Evolutionary conservation across 192 early-diverging fungal genomes (phyloP).

Genomic region (Backusella luteola): DNA sequence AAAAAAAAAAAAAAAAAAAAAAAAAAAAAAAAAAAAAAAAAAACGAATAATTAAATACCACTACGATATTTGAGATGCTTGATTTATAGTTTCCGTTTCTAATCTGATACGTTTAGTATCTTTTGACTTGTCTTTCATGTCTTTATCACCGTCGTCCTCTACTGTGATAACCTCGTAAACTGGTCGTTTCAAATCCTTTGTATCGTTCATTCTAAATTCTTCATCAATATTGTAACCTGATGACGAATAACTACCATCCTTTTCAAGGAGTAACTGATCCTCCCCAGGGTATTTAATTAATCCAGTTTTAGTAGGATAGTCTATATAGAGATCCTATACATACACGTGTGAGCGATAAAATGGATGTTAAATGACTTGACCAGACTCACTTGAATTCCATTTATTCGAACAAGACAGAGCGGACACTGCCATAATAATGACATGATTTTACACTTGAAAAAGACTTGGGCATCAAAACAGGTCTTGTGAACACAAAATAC

Average conservation of each 20-base stretch:
- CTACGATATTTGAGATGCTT: neutral
- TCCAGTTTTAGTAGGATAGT: constrained; percentile 7
- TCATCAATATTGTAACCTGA: neutral
- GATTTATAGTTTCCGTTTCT: neutral
- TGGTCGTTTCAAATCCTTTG: neutral
- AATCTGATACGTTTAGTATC: neutral
- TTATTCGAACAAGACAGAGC: constrained; percentile 11
- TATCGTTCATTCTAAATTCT: neutral
- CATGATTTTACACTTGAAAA: neutral
- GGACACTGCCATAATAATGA: constrained; percentile 14
- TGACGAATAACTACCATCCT: neutral
- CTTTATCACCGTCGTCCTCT: neutral
- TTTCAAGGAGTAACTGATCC: constrained; percentile 2
- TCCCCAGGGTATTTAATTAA: neutral
- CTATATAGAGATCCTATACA: constrained; percentile 18
- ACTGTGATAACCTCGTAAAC: neutral
- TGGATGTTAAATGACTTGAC: neutral
- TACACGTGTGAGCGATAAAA: neutral
- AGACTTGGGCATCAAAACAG: constrained; percentile 15
- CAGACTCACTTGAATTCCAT: constrained; percentile 12
- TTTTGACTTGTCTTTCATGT: neutral
- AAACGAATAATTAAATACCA: neutral
- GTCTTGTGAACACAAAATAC: constrained; percentile 16
- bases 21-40: neutral
- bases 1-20: neutral